These are phyloP conservation scores for Colletotrichum sp. DNA, from an alignment of 2,329 filamentous ascomycete species.

Conservation along the genomic window DNA sequence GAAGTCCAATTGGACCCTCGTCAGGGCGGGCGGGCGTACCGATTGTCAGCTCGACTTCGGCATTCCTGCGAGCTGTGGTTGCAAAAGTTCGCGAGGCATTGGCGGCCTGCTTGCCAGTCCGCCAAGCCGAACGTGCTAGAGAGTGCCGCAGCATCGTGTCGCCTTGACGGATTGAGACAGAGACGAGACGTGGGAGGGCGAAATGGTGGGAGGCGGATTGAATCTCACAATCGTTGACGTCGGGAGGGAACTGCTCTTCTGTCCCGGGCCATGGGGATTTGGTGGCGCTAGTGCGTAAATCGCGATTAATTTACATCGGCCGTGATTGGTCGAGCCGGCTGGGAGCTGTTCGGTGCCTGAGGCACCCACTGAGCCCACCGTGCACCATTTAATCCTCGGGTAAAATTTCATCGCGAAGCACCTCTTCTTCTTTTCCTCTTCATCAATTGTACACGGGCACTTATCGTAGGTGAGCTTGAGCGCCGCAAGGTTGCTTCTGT, in stretches of 20 bases:
- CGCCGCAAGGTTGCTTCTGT: constrained; percentile 50
- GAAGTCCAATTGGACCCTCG: constrained; percentile 31
- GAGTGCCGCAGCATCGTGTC: constrained; percentile 72
- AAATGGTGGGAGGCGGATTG: constrained; percentile 32
- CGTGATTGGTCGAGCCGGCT: constrained; percentile 42
- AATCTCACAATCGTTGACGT: constrained; percentile 45
- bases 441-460: constrained; percentile 70
- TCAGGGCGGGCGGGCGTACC: constrained; percentile 54
- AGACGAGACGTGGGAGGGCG: constrained; percentile 36
- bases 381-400: constrained; percentile 2
- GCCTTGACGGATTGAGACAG: constrained; percentile 56
- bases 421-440: constrained; percentile 44
- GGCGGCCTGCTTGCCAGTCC: constrained; percentile 63
- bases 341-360: constrained; percentile 37
- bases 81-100: constrained; percentile 79
- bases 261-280: constrained; percentile 33
- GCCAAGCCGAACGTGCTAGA: constrained; percentile 72
- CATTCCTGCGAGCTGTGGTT: constrained; percentile 77
- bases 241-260: constrained; percentile 40
- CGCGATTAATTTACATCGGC: constrained; percentile 48
- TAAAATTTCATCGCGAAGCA: constrained; percentile 23
- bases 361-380: constrained; percentile 25
- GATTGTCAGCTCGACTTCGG: constrained; percentile 96
- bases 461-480: constrained; percentile 76
- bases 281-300: constrained; percentile 39